Conservation (phyloP, 345 rosid species). For the Eutrema heterophyllum region DNA sequence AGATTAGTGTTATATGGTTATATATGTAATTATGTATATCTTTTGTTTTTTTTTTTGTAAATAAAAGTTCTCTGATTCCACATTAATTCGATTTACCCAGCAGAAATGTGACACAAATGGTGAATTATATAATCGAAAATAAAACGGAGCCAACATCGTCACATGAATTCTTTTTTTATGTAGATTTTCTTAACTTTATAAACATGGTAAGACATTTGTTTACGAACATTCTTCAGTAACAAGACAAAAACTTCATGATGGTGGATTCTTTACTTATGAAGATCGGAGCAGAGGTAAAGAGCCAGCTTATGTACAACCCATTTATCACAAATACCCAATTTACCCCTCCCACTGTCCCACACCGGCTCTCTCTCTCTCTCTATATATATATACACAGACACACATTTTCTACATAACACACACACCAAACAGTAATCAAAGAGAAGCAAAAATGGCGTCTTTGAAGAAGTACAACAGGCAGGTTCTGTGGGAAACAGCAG, state of each 20-base stretch:
- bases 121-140: not conserved
- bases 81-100: not conserved
- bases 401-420: conserved; percentile 7
- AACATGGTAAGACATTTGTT: conserved; percentile 1
- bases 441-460: conserved; percentile 33
- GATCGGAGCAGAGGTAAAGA: not conserved
- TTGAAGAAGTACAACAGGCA: conserved; percentile 16
- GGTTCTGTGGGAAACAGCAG: conserved; percentile 12
- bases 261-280: conserved; percentile 7
- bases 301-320: conserved; percentile 33
- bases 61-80: not conserved
- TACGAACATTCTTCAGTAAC: conserved; percentile 20
- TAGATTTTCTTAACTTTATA: not conserved
- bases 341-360: conserved; percentile 2
- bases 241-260: conserved; percentile 13
- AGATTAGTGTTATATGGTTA: not conserved
- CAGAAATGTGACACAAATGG: not conserved
- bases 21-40: not conserved
- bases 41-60: not conserved
- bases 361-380: not conserved
- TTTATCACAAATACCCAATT: not conserved
- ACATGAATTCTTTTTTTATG: not conserved
- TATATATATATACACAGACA: conserved; percentile 8
- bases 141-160: not conserved
- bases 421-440: not conserved